Evolutionary conservation across 1,139 yeast genomes (phyloP).

Genomic region (Sugiyamaella pinicola): DNA sequence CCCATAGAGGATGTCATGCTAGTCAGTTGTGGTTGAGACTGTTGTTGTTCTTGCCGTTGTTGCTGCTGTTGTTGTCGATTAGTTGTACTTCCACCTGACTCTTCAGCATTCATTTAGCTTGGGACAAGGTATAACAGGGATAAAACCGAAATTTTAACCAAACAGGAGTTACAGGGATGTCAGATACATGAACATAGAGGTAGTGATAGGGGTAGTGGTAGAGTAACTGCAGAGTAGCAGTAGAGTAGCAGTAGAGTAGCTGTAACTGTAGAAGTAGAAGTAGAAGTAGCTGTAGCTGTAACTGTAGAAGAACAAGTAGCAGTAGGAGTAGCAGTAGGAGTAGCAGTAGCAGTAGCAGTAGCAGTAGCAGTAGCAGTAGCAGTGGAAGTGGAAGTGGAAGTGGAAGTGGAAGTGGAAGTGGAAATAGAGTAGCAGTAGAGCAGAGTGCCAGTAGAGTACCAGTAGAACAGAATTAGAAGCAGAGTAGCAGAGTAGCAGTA

Average conservation of each 20-base stretch:
- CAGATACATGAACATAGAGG: no score
- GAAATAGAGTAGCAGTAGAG: no score
- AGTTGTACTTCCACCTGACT: conserved; percentile 5
- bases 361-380: not conserved
- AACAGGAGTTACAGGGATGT: no score
- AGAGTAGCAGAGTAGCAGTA: no score
- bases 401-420: no score
- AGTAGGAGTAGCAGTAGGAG: not conserved
- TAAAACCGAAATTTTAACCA: not conserved
- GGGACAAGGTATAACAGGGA: not conserved
- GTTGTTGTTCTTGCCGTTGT: not conserved
- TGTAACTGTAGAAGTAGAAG: not conserved
- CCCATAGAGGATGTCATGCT: conserved; percentile 5
- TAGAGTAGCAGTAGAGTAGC: not conserved
- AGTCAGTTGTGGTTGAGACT: not conserved
- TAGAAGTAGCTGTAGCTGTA: not conserved
- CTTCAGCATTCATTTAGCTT: conserved; percentile 12
- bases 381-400: no score
- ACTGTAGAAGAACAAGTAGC: not conserved
- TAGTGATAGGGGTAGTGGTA: not conserved
- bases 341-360: not conserved
- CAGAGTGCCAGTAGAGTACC: no score
- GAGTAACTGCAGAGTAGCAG: not conserved
- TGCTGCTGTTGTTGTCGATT: conserved; percentile 10
- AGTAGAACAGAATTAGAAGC: no score